Evolutionary conservation across 371 early-diverging fungal genomes (phyloP).

Genomic region (Lichtheimia hyalospora): DNA sequence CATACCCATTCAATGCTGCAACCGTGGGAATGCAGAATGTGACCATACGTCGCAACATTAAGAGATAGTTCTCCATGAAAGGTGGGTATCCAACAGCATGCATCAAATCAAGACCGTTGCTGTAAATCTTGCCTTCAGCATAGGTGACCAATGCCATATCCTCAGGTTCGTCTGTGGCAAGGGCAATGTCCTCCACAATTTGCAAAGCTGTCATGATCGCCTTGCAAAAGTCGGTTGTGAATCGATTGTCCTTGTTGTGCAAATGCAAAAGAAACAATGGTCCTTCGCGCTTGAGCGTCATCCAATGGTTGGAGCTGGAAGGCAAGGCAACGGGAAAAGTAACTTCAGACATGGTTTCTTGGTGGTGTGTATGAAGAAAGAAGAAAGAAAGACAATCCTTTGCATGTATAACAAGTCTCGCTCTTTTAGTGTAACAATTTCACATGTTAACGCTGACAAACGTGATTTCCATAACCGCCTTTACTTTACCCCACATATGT

Average conservation of each 20-base stretch:
- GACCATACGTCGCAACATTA: conserved; percentile 52
- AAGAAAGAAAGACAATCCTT: background rate
- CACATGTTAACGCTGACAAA: no score
- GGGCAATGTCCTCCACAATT: conserved; percentile 51
- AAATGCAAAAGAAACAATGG: conserved; percentile 61
- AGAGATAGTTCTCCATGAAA: conserved; percentile 53
- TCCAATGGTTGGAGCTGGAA: conserved; percentile 32
- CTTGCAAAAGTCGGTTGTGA: conserved; percentile 59
- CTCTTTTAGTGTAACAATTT: no score
- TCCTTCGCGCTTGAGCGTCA: conserved; percentile 55
- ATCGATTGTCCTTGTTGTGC: conserved; percentile 69
- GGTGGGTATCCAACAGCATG: conserved; percentile 39
- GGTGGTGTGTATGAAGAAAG: background rate
- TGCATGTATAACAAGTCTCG: no score
- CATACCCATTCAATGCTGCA: conserved; percentile 77
- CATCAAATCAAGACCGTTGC: conserved; percentile 75
- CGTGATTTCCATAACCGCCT: background rate
- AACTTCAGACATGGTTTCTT: conserved; percentile 3
- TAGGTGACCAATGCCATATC: conserved; percentile 64
- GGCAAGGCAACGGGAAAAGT: conserved; percentile 38
- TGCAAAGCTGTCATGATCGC: conserved; percentile 63
- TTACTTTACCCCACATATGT: background rate
- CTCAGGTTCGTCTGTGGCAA: conserved; percentile 34
- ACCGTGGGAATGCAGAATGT: conserved; percentile 78
- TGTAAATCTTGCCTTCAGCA: conserved; percentile 71